Conservation (phyloP, 129 eudicot genomes). For the Dittrichia graveolens region DNA sequence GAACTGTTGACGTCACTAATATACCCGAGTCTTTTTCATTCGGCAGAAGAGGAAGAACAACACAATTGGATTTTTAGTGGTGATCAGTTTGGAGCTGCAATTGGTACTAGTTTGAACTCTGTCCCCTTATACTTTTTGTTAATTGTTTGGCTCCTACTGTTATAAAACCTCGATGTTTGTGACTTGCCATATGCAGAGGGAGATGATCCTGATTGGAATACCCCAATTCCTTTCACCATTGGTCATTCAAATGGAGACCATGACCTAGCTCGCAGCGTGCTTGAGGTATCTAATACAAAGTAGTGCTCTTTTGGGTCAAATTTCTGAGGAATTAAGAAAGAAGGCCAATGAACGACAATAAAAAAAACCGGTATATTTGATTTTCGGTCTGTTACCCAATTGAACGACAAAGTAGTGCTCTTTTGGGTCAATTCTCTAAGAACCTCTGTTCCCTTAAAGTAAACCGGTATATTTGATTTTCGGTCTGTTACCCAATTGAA, state of each 20-base stretch:
- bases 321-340: no score
- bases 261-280: slow-evolving; percentile 64
- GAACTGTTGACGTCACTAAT: neutral
- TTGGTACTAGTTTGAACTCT: slow-evolving; percentile 35
- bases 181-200: slow-evolving; percentile 40
- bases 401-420: no score
- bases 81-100: slow-evolving; percentile 62
- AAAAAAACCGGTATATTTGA: no score
- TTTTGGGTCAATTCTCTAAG: no score
- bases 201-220: slow-evolving; percentile 55
- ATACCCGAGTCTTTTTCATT: neutral
- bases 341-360: no score
- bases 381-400: no score
- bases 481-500: no score
- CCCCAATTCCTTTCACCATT: slow-evolving; percentile 45
- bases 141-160: neutral
- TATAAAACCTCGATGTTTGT: neutral
- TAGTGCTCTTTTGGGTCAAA: no score
- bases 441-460: no score
- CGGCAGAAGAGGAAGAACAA: slow-evolving; percentile 59
- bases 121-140: slow-evolving; percentile 10
- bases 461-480: no score
- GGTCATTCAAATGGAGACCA: slow-evolving; percentile 78
- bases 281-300: slow-evolving; percentile 50
- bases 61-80: slow-evolving; percentile 92